Evolutionary conservation across 805 yeast genomes (phyloP).

Genomic region (Ogataea ganodermae): DNA sequence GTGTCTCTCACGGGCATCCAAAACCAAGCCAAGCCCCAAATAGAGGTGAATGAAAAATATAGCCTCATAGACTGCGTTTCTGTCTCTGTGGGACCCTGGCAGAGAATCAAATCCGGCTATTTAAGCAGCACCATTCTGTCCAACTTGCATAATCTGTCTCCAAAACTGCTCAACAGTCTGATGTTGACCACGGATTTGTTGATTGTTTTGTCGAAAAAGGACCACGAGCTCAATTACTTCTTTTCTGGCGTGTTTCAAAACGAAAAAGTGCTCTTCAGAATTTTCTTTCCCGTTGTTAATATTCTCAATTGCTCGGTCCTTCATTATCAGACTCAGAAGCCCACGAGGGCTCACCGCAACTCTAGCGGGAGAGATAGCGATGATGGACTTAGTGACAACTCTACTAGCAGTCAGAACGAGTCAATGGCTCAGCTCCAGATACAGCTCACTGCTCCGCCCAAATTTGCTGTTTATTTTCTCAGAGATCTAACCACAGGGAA

Average conservation of each 20-base stretch:
- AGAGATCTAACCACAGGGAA: conserved; percentile 48
- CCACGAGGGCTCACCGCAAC: conserved; percentile 23
- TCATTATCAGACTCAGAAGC: conserved; percentile 41
- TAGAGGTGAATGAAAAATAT: conserved; percentile 64
- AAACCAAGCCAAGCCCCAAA: conserved; percentile 40
- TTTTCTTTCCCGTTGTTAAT: conserved; percentile 67
- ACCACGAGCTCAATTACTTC: conserved; percentile 74
- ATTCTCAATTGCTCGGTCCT: conserved; percentile 59
- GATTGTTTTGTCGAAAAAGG: conserved; percentile 69
- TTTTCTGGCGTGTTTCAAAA: conserved; percentile 72
- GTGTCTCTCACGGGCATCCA: conserved; percentile 23
- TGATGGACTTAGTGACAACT: conserved; percentile 40
- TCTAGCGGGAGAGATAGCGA: conserved; percentile 21
- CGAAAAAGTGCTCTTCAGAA: conserved; percentile 68
- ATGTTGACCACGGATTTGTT: conserved; percentile 72
- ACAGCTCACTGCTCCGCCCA: conserved; percentile 56
- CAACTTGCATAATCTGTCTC: conserved; percentile 62
- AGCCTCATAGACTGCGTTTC: conserved; percentile 66
- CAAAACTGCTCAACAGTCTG: conserved; percentile 59
- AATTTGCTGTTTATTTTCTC: conserved; percentile 75
- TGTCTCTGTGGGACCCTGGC: conserved; percentile 79
- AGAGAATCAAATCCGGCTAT: conserved; percentile 68
- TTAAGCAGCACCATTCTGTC: conserved; percentile 42
- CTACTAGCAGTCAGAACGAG: conserved; percentile 37
- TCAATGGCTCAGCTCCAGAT: conserved; percentile 39